Percentiles rank a stretch among this genome's conserved stretches.
phyloP scores from a whole-genome alignment of 1,284 basidiomycete genomes.

The Trichosporon ovoides region DNA sequence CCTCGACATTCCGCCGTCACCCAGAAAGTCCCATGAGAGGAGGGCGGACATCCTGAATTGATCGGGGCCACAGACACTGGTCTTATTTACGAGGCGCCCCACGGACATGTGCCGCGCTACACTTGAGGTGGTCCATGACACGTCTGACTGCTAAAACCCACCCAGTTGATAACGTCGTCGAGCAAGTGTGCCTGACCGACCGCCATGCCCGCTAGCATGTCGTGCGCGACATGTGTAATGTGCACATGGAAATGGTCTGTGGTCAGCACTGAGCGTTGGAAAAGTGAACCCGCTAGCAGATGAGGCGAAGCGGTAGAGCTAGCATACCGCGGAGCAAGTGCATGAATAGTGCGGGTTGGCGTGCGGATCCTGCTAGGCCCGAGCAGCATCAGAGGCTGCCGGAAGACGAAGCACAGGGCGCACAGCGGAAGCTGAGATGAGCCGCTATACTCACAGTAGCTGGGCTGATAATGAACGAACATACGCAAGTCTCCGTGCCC shows the following conservation, averaged over 20 bases:
- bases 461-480: conserved; percentile 93
- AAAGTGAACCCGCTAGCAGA: no score
- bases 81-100: no score
- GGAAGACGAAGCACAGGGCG: not conserved
- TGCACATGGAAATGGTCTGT: conserved; percentile 94
- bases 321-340: no score
- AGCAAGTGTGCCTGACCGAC: conserved; percentile 90
- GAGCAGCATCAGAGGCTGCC: not conserved
- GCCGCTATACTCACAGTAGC: conserved; percentile 68
- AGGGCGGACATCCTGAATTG: no score
- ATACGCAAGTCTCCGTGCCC: conserved; percentile 64
- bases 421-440: not conserved
- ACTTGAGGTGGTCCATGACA: no score
- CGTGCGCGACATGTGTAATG: conserved; percentile 71
- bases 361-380: not conserved
- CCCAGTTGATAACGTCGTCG: conserved; percentile 81
- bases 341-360: no score
- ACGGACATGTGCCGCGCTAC: no score
- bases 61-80: no score
- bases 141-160: conserved; percentile 44
- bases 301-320: no score
- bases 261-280: not conserved
- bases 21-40: no score
- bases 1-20: no score
- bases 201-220: conserved; percentile 62